Percentiles rank a stretch among this genome's conserved stretches.
Evolutionary conservation across 805 yeast genomes (phyloP).

Genomic region (Zygosaccharomyces rouxii): DNA sequence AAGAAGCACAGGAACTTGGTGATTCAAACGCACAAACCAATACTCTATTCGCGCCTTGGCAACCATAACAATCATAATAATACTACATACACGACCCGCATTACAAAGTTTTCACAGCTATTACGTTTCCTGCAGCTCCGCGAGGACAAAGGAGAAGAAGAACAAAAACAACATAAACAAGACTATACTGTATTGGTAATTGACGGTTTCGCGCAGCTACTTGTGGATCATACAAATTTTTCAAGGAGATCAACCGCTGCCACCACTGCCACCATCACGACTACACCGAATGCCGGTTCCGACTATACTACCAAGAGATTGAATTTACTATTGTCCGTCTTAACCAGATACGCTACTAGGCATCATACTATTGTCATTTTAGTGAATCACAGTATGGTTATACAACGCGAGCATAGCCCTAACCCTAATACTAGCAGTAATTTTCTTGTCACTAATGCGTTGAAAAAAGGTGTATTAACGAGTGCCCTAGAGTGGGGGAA

Average conservation of each 20-base stretch:
- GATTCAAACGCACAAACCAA: constrained; percentile 27
- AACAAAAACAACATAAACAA: constrained; percentile 4
- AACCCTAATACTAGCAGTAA: neutral
- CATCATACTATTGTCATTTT: neutral
- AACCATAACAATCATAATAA: neutral
- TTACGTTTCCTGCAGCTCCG: constrained; percentile 21
- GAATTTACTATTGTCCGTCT: neutral
- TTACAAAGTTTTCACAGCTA: constrained; percentile 26
- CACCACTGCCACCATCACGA: neutral
- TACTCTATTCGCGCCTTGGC: constrained; percentile 7
- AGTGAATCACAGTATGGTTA: neutral
- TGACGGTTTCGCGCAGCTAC: constrained; percentile 34
- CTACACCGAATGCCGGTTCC: neutral
- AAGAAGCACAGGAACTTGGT: constrained; percentile 17
- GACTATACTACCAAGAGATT: neutral
- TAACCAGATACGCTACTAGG: neutral
- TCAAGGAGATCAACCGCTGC: neutral
- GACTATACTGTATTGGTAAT: constrained; percentile 25
- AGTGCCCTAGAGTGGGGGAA: neutral
- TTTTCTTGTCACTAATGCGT: neutral
- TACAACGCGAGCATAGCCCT: neutral
- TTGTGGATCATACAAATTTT: constrained; percentile 23
- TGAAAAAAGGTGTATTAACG: neutral
- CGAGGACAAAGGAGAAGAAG: no score
- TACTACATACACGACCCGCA: constrained; percentile 9